phyloP scores from a whole-genome alignment of 768 basidiomycete genomes.

The Psilocybe cyanescens region DNA sequence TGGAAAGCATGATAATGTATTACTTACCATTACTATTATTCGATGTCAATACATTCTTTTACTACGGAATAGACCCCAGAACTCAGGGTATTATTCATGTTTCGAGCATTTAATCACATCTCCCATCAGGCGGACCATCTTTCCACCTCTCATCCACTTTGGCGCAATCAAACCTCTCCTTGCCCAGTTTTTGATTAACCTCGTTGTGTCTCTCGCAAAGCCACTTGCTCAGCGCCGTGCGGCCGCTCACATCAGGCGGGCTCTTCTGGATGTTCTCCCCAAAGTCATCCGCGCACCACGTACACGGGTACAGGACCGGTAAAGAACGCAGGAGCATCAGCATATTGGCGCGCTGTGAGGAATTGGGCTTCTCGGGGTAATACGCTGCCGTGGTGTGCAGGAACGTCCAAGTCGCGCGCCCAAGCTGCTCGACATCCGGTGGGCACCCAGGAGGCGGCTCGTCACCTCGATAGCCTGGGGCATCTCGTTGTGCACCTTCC shows the following conservation, averaged over 20 bases:
- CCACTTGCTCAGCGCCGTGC: constrained; percentile 76
- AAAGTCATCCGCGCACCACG: constrained; percentile 83
- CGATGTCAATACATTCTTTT: too few species aligned
- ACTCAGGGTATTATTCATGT: too few species aligned
- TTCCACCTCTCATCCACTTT: constrained; percentile 90
- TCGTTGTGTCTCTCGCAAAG: constrained; percentile 92
- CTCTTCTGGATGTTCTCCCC: constrained; percentile 64
- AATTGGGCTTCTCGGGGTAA: constrained; percentile 83
- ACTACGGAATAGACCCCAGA: too few species aligned
- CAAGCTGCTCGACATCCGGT: constrained; percentile 87
- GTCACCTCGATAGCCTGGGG: constrained; percentile 28
- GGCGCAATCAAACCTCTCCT: constrained; percentile 79
- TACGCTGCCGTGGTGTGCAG: constrained; percentile 95
- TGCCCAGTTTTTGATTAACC: constrained; percentile 87
- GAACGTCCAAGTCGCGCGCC: constrained; percentile 96
- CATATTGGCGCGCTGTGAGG: constrained; percentile 83
- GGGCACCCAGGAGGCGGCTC: constrained; percentile 74
- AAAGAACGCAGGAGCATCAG: constrained; percentile 75
- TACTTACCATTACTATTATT: too few species aligned
- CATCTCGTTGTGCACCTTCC: constrained; percentile 9
- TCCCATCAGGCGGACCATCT: constrained; percentile 86
- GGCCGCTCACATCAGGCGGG: constrained; percentile 81
- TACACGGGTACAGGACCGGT: constrained; percentile 88
- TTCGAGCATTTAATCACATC: constrained; percentile 65
- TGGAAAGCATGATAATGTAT: too few species aligned